A percentile compares a stretch with the other conserved stretches of the same genome.
Conservation (phyloP, 352 stramenopile species). For the Globisporangium sylvaticum region DNA sequence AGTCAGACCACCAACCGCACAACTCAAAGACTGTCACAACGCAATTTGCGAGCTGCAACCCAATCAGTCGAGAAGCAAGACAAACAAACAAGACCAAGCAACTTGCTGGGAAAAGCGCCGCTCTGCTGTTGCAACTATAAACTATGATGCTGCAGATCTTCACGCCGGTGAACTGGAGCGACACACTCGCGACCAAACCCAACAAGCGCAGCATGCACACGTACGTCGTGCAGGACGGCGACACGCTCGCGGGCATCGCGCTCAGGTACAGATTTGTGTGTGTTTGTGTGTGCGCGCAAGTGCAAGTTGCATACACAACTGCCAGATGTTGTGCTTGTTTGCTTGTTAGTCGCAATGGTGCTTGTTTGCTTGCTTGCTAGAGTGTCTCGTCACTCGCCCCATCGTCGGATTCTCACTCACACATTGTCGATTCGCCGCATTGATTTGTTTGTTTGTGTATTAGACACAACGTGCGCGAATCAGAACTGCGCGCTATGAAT, state of each 20-base stretch:
- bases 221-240: slow-evolving; percentile 38
- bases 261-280: slow-evolving; percentile 20
- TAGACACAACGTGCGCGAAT: slow-evolving; percentile 47
- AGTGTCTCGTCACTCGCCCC: background rate
- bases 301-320: background rate
- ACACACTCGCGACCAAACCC: slow-evolving; percentile 14
- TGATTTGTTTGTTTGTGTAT: background rate
- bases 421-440: background rate
- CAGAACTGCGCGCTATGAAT: slow-evolving; percentile 51
- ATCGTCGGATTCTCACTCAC: background rate
- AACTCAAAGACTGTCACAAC: background rate
- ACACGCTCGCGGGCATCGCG: slow-evolving; percentile 43
- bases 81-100: background rate
- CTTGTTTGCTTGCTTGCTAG: background rate
- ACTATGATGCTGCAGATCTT: slow-evolving; percentile 33
- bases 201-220: slow-evolving; percentile 14
- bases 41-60: background rate
- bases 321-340: slow-evolving; percentile 1
- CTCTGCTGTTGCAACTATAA: background rate
- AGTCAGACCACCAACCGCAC: background rate
- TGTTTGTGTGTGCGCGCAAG: background rate
- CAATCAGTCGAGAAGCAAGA: background rate
- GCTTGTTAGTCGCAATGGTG: too few relatives aligned
- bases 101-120: background rate
- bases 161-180: slow-evolving; percentile 30